phyloP scores from a whole-genome alignment of 2,329 filamentous ascomycete genomes.

The Phialemoniopsis sp. region DNA sequence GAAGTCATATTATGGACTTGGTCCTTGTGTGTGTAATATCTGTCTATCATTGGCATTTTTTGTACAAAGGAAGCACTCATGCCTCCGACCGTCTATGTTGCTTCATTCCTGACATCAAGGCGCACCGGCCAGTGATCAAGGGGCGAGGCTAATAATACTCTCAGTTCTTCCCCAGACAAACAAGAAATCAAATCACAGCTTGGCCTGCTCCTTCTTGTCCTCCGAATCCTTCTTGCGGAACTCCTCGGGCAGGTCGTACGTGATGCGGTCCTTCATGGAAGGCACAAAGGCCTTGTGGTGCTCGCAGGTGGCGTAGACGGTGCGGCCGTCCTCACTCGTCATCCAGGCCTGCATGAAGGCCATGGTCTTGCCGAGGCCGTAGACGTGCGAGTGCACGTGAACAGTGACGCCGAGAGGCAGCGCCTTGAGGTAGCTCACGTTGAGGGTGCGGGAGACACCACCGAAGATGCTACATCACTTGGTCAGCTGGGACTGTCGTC shows the following conservation, averaged over 20 bases:
- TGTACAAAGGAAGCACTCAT: too few species aligned
- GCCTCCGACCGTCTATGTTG: too few species aligned
- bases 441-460: conserved; percentile 43
- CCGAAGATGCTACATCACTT: conserved; percentile 31
- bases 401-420: conserved; percentile 35
- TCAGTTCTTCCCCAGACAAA: too few species aligned
- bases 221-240: conserved; percentile 19
- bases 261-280: conserved; percentile 29
- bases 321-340: conserved; percentile 41
- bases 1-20: too few species aligned
- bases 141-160: too few species aligned
- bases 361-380: conserved; percentile 44
- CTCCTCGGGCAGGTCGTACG: conserved; percentile 20
- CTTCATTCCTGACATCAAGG: too few species aligned
- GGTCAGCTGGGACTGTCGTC: neutral
- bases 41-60: too few species aligned
- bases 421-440: conserved; percentile 45
- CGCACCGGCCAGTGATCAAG: too few species aligned
- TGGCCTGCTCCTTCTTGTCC: conserved; percentile 4
- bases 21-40: too few species aligned
- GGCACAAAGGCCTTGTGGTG: conserved; percentile 47
- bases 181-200: conserved; percentile 9
- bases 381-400: conserved; percentile 33
- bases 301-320: conserved; percentile 42
- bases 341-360: conserved; percentile 45